phyloP scores from a whole-genome alignment of 495 filamentous ascomycete species.

The Xylaria cubensis region DNA sequence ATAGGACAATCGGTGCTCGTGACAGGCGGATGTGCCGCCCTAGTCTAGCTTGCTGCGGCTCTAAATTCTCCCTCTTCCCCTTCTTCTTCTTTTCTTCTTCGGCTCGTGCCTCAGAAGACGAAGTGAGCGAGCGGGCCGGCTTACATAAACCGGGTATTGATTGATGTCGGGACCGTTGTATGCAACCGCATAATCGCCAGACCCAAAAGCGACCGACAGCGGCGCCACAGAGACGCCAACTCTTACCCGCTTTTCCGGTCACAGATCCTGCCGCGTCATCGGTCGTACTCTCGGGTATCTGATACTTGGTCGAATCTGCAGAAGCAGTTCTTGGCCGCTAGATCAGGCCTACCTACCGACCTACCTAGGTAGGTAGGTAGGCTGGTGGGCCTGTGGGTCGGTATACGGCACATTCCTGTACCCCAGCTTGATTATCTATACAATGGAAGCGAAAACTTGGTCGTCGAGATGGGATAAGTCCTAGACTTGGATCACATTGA shows the following conservation, averaged over 20 bases:
- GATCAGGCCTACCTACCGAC: slow-evolving; percentile 21
- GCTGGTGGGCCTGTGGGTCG: slow-evolving; percentile 12
- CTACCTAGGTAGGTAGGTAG: slow-evolving; percentile 13
- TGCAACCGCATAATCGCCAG: slow-evolving; percentile 14
- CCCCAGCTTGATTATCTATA: slow-evolving; percentile 11
- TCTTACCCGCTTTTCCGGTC: slow-evolving; percentile 16
- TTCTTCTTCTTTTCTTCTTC: slow-evolving; percentile 2
- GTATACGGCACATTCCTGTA: slow-evolving; percentile 1
- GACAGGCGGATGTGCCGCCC: slow-evolving; percentile 11
- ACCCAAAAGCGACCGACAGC: not conserved
- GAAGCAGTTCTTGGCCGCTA: slow-evolving; percentile 21
- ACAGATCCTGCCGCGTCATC: slow-evolving; percentile 20
- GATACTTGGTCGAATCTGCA: slow-evolving; percentile 24
- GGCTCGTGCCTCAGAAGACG: not conserved
- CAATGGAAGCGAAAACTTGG: slow-evolving; percentile 10
- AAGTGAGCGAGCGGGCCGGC: slow-evolving; percentile 11
- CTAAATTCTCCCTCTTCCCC: slow-evolving; percentile 6
- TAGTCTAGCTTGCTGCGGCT: slow-evolving; percentile 17
- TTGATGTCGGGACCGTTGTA: slow-evolving; percentile 6
- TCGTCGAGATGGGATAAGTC: slow-evolving; percentile 6
- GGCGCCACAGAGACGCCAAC: slow-evolving; percentile 7
- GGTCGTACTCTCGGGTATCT: slow-evolving; percentile 24
- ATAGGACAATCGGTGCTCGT: not conserved
- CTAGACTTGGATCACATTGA: slow-evolving; percentile 14
- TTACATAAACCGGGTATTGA: slow-evolving; percentile 3